phyloP scores from a whole-genome alignment of 768 basidiomycete genomes.

The Kwoniella dendrophila region DNA sequence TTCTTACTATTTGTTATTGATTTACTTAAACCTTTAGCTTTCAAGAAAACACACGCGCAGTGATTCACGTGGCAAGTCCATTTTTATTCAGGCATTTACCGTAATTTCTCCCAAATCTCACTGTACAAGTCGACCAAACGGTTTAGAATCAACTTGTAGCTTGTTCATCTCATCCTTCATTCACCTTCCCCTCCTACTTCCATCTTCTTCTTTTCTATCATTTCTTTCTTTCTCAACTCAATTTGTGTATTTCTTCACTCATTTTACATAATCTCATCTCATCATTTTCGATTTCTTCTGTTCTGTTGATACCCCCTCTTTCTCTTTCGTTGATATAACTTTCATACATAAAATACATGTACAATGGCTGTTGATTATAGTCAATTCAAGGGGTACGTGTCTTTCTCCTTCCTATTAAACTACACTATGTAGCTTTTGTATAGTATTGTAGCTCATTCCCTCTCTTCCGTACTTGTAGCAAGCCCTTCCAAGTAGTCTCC shows the following conservation, averaged over 20 bases:
- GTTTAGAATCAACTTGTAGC: too few relatives aligned
- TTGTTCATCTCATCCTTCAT: too few relatives aligned
- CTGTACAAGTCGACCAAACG: background rate
- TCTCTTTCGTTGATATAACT: constrained; percentile 2
- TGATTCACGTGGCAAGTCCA: background rate
- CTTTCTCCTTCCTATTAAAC: background rate
- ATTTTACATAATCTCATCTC: too few relatives aligned
- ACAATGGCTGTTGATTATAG: constrained; percentile 41
- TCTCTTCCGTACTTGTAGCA: constrained; percentile 17
- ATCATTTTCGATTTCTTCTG: background rate
- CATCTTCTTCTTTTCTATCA: background rate
- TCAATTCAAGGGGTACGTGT: constrained; percentile 50
- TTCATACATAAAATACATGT: constrained; percentile 1
- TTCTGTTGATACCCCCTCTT: too few relatives aligned
- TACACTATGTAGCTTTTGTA: background rate
- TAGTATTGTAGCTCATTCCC: background rate
- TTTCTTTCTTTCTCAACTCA: background rate
- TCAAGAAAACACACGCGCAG: constrained; percentile 11
- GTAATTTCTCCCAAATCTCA: constrained; percentile 18
- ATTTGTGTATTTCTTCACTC: too few relatives aligned
- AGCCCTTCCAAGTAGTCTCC: constrained; percentile 51
- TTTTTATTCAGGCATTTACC: background rate
- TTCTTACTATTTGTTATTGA: too few relatives aligned
- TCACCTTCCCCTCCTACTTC: background rate
- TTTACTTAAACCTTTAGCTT: background rate